Percentiles rank a stretch among this genome's conserved stretches.
Evolutionary conservation across 2,329 filamentous ascomycete species (phyloP).

Genomic region (Cucurbitaria berberidis): DNA sequence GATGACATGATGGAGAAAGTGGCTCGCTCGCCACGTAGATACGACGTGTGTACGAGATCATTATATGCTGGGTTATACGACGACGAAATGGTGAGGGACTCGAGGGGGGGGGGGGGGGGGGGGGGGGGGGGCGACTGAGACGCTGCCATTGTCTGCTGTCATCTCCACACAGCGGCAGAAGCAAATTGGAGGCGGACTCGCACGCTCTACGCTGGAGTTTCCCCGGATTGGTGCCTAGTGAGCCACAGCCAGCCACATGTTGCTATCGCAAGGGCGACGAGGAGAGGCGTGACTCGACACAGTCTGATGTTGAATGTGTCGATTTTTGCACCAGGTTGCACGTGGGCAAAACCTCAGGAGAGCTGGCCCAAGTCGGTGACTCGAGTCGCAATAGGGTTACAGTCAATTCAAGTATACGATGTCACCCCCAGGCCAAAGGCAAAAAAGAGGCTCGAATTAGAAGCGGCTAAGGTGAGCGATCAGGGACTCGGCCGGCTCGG

Average conservation of each 20-base stretch:
- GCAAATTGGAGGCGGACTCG: slow-evolving; percentile 2
- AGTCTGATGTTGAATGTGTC: slow-evolving; percentile 32
- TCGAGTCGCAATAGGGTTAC: slow-evolving; percentile 33
- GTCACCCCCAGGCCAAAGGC: slow-evolving; percentile 24
- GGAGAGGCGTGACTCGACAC: slow-evolving; percentile 31
- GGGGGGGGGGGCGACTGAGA: neutral
- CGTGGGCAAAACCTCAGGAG: slow-evolving; percentile 31
- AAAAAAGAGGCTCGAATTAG: slow-evolving; percentile 29
- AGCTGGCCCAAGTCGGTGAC: slow-evolving; percentile 30
- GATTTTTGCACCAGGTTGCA: slow-evolving; percentile 36
- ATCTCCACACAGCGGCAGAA: slow-evolving; percentile 8
- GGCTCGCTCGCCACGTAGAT: slow-evolving; percentile 31
- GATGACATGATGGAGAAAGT: slow-evolving; percentile 3
- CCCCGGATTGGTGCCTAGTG: slow-evolving; percentile 4
- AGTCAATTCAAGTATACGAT: slow-evolving; percentile 27
- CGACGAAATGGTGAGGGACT: slow-evolving; percentile 15
- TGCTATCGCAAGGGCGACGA: slow-evolving; percentile 22
- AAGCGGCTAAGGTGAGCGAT: slow-evolving; percentile 32
- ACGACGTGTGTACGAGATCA: slow-evolving; percentile 37
- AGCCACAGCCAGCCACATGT: slow-evolving; percentile 35
- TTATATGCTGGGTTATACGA: slow-evolving; percentile 10
- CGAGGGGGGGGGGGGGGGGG: slow-evolving; percentile 5
- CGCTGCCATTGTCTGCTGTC: neutral
- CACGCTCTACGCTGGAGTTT: neutral
- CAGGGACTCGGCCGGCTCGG: slow-evolving; percentile 13